Percentiles rank a stretch among this genome's conserved stretches.
These are phyloP conservation scores for Claviceps sp. DNA, from an alignment of 2,329 filamentous ascomycete genomes.

Conservation along the genomic window DNA sequence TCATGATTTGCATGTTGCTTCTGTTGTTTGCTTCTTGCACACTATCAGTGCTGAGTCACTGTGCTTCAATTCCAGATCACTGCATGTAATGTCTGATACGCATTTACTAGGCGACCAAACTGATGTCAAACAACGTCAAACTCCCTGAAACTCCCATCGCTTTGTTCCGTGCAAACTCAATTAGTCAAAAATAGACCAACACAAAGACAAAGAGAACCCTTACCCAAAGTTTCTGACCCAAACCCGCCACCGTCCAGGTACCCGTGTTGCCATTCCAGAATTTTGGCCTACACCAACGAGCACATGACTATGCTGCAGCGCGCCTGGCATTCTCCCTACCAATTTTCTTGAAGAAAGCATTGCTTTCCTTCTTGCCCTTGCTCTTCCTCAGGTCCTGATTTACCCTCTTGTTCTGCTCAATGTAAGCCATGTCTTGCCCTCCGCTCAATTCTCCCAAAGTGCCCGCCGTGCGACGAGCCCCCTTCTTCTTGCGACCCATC, in stretches of 20 bases:
- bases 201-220: background rate
- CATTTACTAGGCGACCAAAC: no score
- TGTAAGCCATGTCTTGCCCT: constrained; percentile 94
- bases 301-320: constrained; percentile 16
- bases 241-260: background rate
- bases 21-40: no score
- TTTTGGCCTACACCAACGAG: background rate
- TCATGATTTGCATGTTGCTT: no score
- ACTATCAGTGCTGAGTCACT: no score
- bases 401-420: constrained; percentile 64
- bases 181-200: background rate
- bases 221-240: background rate
- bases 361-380: constrained; percentile 25
- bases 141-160: background rate
- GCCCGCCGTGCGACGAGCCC: constrained; percentile 67
- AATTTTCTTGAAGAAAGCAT: constrained; percentile 30
- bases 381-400: constrained; percentile 33
- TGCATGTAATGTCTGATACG: no score
- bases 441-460: constrained; percentile 77
- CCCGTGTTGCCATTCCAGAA: background rate
- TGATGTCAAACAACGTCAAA: background rate
- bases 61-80: no score
- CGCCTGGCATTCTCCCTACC: constrained; percentile 26
- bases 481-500: constrained; percentile 38
- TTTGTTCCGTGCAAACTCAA: background rate